Evolutionary conservation across 2,329 filamentous ascomycete genomes (phyloP).

Genomic region (Harringtonia lauricola): DNA sequence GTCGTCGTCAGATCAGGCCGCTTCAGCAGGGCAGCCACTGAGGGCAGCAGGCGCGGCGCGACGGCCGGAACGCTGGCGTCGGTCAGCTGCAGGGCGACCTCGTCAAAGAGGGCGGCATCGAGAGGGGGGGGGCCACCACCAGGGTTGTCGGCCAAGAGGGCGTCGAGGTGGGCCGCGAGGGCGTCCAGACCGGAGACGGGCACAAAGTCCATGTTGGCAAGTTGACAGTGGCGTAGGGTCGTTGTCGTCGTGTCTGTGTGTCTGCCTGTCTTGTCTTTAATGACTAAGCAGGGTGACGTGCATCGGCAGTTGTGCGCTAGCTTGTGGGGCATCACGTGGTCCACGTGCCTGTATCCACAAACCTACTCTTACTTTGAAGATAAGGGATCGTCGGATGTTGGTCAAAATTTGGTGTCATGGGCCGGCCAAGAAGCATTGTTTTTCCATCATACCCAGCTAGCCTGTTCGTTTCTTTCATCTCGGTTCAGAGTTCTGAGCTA

Average conservation of each 20-base stretch:
- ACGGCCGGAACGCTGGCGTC: constrained; percentile 41
- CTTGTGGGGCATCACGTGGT: too few relatives aligned
- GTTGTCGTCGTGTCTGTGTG: background rate
- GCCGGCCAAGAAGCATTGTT: too few relatives aligned
- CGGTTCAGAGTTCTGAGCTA: too few relatives aligned
- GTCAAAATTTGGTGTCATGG: too few relatives aligned
- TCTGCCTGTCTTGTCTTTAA: background rate
- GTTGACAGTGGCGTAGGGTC: background rate
- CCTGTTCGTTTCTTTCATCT: too few relatives aligned
- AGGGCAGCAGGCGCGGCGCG: constrained; percentile 41
- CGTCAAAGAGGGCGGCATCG: constrained; percentile 41
- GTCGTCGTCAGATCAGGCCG: constrained; percentile 9
- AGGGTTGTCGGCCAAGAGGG: constrained; percentile 28
- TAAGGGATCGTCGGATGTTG: too few relatives aligned
- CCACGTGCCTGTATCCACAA: too few relatives aligned
- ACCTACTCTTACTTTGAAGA: background rate
- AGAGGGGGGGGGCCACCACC: constrained; percentile 28
- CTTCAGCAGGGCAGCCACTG: background rate
- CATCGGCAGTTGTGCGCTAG: too few relatives aligned
- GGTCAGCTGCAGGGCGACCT: constrained; percentile 49
- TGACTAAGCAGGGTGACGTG: too few relatives aligned
- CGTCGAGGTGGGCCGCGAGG: constrained; percentile 41
- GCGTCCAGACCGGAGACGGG: constrained; percentile 41
- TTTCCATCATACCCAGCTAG: too few relatives aligned
- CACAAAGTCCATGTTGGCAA: constrained; percentile 20